phyloP scores from a whole-genome alignment of 2,329 filamentous ascomycete genomes.

The Tolypocladium endophyticum region DNA sequence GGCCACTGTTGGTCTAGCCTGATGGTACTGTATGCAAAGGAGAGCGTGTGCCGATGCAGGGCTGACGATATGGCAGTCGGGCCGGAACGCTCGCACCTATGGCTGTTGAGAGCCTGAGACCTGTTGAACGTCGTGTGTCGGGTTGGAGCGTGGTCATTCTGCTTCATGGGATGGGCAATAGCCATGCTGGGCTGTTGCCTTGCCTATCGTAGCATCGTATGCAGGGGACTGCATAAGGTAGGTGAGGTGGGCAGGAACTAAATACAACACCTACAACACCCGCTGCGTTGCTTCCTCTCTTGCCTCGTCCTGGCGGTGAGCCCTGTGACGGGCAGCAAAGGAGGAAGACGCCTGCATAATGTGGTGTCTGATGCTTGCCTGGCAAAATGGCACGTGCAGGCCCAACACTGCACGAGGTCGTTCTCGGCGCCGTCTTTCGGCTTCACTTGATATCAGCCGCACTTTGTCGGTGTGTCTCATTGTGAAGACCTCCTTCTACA shows the following conservation, averaged over 20 bases:
- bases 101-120: background rate
- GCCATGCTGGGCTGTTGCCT: background rate
- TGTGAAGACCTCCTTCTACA: background rate
- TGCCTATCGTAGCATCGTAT: background rate
- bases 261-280: background rate
- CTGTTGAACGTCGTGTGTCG: background rate
- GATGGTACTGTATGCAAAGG: background rate
- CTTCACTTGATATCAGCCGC: background rate
- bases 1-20: background rate
- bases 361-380: background rate
- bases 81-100: background rate
- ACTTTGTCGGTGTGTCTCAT: too few relatives aligned
- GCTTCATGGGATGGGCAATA: background rate
- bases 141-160: background rate
- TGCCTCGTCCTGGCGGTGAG: background rate
- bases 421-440: background rate
- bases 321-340: background rate
- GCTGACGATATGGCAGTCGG: background rate
- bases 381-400: background rate
- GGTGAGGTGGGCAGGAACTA: background rate
- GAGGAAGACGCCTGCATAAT: background rate
- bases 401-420: background rate
- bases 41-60: background rate
- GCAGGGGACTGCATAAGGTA: background rate
- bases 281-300: background rate